A percentile compares a stretch with the other conserved stretches of the same genome.
These are phyloP conservation scores for Dalechampia spathulata DNA, from an alignment of 441 rosid species.

Conservation along the genomic window DNA sequence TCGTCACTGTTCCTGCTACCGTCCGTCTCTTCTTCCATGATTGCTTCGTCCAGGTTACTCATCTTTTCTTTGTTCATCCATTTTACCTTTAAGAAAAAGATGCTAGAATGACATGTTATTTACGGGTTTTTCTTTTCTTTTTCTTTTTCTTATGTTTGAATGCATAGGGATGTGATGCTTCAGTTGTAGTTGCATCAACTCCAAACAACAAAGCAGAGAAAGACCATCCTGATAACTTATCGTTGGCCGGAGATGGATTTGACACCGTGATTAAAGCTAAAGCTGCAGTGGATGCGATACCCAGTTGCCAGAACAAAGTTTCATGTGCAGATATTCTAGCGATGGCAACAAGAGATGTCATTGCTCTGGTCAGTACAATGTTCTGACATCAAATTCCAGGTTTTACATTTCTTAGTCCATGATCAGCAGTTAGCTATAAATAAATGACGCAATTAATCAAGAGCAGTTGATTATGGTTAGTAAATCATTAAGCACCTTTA, in stretches of 20 bases:
- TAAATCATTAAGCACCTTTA: background rate
- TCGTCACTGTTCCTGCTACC: slow-evolving; percentile 64
- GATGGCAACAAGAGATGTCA: slow-evolving; percentile 80
- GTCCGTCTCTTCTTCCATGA: slow-evolving; percentile 88
- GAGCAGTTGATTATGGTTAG: no score
- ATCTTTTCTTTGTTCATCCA: background rate
- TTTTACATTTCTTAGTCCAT: no score
- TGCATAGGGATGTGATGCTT: slow-evolving; percentile 80
- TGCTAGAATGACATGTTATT: no score
- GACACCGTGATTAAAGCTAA: slow-evolving; percentile 88
- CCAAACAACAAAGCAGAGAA: slow-evolving; percentile 62
- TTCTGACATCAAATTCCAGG: no score
- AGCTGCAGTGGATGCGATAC: slow-evolving; percentile 47
- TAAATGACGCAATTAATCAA: no score
- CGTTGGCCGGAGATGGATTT: slow-evolving; percentile 85
- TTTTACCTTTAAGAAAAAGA: no score
- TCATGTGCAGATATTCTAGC: slow-evolving; percentile 84
- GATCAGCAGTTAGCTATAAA: no score
- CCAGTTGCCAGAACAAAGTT: slow-evolving; percentile 62
- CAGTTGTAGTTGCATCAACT: slow-evolving; percentile 50
- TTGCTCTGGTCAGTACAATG: slow-evolving; percentile 42
- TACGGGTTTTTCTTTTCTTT: no score
- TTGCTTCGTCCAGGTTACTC: slow-evolving; percentile 58
- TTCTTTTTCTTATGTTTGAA: no score
- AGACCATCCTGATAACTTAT: slow-evolving; percentile 72